Percentiles rank a stretch among this genome's conserved stretches.
phyloP scores from a whole-genome alignment of 371 early-diverging fungal species.

The Amoeboaphelidium occidentale region DNA sequence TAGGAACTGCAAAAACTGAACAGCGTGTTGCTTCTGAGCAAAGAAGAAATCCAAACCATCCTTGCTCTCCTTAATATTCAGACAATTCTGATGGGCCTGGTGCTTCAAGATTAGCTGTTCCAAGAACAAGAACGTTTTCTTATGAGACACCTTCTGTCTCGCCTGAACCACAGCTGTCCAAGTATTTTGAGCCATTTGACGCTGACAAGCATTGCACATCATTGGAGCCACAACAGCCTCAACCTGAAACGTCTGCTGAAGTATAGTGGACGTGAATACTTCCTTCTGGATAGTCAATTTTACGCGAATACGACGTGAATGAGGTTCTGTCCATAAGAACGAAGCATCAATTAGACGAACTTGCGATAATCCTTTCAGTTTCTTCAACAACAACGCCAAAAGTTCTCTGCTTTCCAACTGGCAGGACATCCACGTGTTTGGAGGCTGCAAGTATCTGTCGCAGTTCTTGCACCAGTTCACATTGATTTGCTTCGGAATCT shows the following conservation, averaged over 20 bases:
- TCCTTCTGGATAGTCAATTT: conserved; percentile 95
- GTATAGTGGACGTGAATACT: conserved; percentile 69
- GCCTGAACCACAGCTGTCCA: conserved; percentile 98
- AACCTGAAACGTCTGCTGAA: conserved; percentile 90
- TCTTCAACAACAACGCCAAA: conserved; percentile 78
- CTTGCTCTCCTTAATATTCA: conserved; percentile 88
- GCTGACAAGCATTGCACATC: conserved; percentile 94
- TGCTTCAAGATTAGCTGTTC: conserved; percentile 97
- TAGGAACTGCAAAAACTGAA: conserved; percentile 91
- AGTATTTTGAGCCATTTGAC: conserved; percentile 92
- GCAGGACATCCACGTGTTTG: conserved; percentile 67
- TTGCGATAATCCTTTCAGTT: conserved; percentile 64
- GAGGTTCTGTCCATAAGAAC: conserved; percentile 98
- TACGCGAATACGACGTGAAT: conserved; percentile 79
- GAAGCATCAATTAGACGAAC: conserved; percentile 90
- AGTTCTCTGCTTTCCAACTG: conserved; percentile 84
- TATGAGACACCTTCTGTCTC: conserved; percentile 88
- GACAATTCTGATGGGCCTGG: conserved; percentile 82
- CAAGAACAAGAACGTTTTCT: conserved; percentile 91
- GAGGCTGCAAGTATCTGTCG: conserved; percentile 91
- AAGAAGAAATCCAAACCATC: conserved; percentile 99
- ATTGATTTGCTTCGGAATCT: conserved; percentile 83
- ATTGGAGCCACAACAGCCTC: conserved; percentile 75
- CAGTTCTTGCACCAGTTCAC: conserved; percentile 89
- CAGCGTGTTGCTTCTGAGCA: conserved; percentile 64